A percentile compares a stretch with the other conserved stretches of the same genome.
These are phyloP conservation scores for Leersia perrieri DNA, from an alignment of 176 grass and related monocot genomes.

Conservation along the genomic window DNA sequence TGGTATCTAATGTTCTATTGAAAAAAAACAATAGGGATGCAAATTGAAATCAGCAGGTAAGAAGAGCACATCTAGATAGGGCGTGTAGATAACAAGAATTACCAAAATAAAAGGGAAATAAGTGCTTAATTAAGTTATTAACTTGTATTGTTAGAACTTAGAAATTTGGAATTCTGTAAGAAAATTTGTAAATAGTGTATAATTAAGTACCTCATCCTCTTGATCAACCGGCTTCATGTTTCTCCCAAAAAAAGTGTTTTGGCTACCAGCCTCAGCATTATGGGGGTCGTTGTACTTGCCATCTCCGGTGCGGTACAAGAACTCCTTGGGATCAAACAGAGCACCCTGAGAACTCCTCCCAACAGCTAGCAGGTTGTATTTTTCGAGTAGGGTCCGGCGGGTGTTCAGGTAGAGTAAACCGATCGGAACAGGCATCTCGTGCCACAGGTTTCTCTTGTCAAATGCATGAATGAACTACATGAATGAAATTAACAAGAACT, in stretches of 20 bases:
- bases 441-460: slow-evolving; percentile 55
- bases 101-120: slow-evolving; percentile 22
- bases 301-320: slow-evolving; percentile 38
- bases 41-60: slow-evolving; percentile 9
- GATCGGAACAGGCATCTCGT: slow-evolving; percentile 49
- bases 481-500: slow-evolving; percentile 2
- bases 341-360: slow-evolving; percentile 13
- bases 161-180: not conserved
- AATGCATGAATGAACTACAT: slow-evolving; percentile 52
- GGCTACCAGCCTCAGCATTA: slow-evolving; percentile 44
- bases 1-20: slow-evolving; percentile 5
- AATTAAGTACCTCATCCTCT: slow-evolving; percentile 31
- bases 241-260: slow-evolving; percentile 57
- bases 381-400: slow-evolving; percentile 43
- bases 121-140: slow-evolving; percentile 30
- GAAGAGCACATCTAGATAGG: not conserved
- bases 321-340: slow-evolving; percentile 39
- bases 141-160: slow-evolving; percentile 14
- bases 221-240: slow-evolving; percentile 55
- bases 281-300: slow-evolving; percentile 54
- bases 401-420: slow-evolving; percentile 48
- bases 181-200: slow-evolving; percentile 11
- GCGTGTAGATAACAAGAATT: slow-evolving; percentile 19
- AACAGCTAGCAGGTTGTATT: slow-evolving; percentile 48
- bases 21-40: slow-evolving; percentile 16